Percentiles rank a stretch among this genome's conserved stretches.
Evolutionary conservation across 2,329 filamentous ascomycete genomes (phyloP).

Genomic region (Pseudogymnoascus sp.): DNA sequence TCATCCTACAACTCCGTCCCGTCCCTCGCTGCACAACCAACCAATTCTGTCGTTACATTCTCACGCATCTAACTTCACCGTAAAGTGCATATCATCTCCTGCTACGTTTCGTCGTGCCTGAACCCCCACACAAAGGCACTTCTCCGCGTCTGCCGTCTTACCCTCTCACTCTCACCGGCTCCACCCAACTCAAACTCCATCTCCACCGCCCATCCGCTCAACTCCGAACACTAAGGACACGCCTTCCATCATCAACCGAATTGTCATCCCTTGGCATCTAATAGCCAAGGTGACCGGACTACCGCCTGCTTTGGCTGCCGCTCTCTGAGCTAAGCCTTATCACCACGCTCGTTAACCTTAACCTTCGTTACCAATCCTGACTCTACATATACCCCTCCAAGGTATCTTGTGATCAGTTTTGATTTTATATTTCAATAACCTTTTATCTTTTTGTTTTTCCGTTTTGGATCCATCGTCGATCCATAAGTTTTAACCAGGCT

Average conservation of each 20-base stretch:
- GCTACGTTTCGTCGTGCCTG: constrained; percentile 1
- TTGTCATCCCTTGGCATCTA: not conserved
- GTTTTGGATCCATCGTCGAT: not conserved
- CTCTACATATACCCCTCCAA: not conserved
- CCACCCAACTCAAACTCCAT: not conserved
- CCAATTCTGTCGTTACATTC: constrained; percentile 8
- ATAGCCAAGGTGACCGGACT: not conserved
- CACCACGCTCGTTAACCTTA: constrained; percentile 6
- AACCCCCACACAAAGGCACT: not conserved
- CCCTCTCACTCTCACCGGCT: not conserved
- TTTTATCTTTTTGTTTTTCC: not conserved
- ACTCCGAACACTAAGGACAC: constrained; percentile 1
- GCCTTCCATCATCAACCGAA: not conserved
- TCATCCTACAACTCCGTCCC: not conserved
- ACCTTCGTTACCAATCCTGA: constrained; percentile 3
- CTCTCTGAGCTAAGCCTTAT: constrained; percentile 3
- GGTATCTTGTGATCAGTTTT: not conserved
- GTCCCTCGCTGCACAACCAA: constrained; percentile 2
- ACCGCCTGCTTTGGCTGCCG: not conserved
- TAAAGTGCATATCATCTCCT: constrained; percentile 1
- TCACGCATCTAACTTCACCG: not conserved
- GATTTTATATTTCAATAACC: not conserved
- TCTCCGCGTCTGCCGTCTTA: not conserved
- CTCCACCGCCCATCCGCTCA: not conserved
- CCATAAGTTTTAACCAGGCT: constrained; percentile 5